Percentiles rank a stretch among this genome's conserved stretches.
Conservation (phyloP, 2,329 filamentous ascomycete species). For the Cryphonectria radicalis region DNA sequence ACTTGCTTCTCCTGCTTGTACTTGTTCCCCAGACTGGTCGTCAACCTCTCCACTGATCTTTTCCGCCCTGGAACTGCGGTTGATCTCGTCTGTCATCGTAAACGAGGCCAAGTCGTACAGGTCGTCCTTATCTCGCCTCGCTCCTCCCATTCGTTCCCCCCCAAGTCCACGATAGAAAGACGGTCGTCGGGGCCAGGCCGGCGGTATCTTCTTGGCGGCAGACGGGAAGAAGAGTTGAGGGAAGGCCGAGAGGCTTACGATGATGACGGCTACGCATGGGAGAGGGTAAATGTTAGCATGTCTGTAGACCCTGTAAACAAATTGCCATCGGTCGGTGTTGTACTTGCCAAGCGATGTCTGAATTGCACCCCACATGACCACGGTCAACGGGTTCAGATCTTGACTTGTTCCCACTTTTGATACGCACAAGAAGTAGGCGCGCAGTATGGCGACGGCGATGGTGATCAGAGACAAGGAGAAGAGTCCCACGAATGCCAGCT, state of each 20-base stretch:
- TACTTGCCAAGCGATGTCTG: not conserved
- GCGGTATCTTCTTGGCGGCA: not conserved
- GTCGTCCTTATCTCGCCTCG: not conserved
- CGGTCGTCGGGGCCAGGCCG: not conserved
- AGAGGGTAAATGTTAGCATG: not conserved
- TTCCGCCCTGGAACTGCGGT: not conserved
- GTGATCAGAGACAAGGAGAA: slow-evolving; percentile 11
- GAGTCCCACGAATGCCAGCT: slow-evolving; percentile 30
- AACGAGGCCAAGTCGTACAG: not conserved
- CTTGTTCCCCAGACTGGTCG: not conserved
- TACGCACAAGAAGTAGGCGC: not conserved
- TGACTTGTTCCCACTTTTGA: not conserved
- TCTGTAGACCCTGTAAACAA: not conserved
- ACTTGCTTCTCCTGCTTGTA: not conserved
- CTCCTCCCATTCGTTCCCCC: not conserved
- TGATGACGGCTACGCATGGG: not conserved
- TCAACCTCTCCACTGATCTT: not conserved
- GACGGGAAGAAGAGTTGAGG: not conserved
- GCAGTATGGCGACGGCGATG: slow-evolving; percentile 6
- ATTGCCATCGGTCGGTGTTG: not conserved
- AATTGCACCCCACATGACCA: not conserved
- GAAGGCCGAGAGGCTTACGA: not conserved
- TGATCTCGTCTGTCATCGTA: not conserved
- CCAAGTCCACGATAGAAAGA: not conserved
- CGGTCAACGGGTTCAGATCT: not conserved